phyloP scores from a whole-genome alignment of 1,284 basidiomycete genomes.

The Ceratobasidium theobromae region DNA sequence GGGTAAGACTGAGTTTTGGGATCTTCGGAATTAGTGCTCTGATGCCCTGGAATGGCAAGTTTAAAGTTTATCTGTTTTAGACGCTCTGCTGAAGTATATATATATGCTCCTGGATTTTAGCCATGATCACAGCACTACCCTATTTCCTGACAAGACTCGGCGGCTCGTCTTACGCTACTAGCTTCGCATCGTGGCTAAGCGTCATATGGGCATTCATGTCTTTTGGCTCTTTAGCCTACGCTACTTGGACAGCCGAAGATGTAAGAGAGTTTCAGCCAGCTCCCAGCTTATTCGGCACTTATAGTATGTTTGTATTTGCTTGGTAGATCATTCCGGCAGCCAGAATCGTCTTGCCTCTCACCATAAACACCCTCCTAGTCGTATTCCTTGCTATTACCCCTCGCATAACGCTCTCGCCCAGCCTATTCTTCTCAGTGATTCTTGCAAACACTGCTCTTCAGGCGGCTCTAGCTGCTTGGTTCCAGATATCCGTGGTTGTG shows the following conservation, averaged over 20 bases:
- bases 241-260: slow-evolving; percentile 65
- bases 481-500: slow-evolving; percentile 68
- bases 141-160: slow-evolving; percentile 68
- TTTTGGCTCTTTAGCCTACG: slow-evolving; percentile 68
- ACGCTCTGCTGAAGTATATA: slow-evolving; percentile 3
- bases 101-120: no score
- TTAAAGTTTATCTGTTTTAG: background rate
- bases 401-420: slow-evolving; percentile 54
- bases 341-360: slow-evolving; percentile 50
- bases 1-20: slow-evolving; percentile 5
- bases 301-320: background rate
- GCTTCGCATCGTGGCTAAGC: slow-evolving; percentile 71
- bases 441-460: slow-evolving; percentile 59
- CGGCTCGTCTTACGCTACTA: slow-evolving; percentile 54
- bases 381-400: slow-evolving; percentile 55
- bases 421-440: slow-evolving; percentile 63
- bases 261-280: slow-evolving; percentile 45
- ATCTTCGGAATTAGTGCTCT: slow-evolving; percentile 71
- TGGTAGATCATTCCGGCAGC: slow-evolving; percentile 54
- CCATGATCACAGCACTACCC: slow-evolving; percentile 72
- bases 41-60: slow-evolving; percentile 77
- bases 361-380: slow-evolving; percentile 54
- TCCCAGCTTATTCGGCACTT: slow-evolving; percentile 14
- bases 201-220: slow-evolving; percentile 63
- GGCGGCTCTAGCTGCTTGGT: slow-evolving; percentile 62